Evolutionary conservation across 2,329 filamentous ascomycete species (phyloP).

Genomic region (Neoarthrinium moseri): DNA sequence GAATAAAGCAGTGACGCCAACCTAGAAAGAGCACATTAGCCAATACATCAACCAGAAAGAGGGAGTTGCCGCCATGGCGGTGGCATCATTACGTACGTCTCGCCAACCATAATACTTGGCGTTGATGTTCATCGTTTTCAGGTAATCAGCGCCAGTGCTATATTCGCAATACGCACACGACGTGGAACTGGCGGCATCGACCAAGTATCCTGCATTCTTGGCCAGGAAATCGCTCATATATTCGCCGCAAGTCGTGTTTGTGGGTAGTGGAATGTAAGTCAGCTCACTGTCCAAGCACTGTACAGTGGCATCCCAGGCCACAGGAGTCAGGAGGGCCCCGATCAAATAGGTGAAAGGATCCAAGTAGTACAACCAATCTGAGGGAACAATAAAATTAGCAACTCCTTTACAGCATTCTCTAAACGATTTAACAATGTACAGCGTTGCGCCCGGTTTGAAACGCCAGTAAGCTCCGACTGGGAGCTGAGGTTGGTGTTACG

Average conservation of each 20-base stretch:
- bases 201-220: slow-evolving; percentile 3
- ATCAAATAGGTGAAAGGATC: slow-evolving; percentile 76
- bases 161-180: slow-evolving; percentile 15
- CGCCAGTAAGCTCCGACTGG: too few relatives aligned
- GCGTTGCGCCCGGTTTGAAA: too few relatives aligned
- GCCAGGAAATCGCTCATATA: slow-evolving; percentile 42
- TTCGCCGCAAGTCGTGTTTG: slow-evolving; percentile 50
- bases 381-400: too few relatives aligned
- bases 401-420: too few relatives aligned
- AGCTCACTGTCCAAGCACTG: slow-evolving; percentile 64
- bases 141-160: slow-evolving; percentile 15
- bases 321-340: slow-evolving; percentile 61
- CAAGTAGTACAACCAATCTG: slow-evolving; percentile 63
- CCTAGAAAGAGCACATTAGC: slow-evolving; percentile 1
- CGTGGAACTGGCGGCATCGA: slow-evolving; percentile 5
- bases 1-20: slow-evolving; percentile 39
- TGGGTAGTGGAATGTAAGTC: slow-evolving; percentile 58
- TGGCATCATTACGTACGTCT: slow-evolving; percentile 10
- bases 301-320: slow-evolving; percentile 53
- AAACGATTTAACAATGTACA: too few relatives aligned
- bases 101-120: slow-evolving; percentile 16
- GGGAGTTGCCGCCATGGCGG: too few relatives aligned
- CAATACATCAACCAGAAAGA: background rate
- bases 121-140: slow-evolving; percentile 17
- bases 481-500: too few relatives aligned